Evolutionary conservation across 148 eudicot species (phyloP).

Genomic region (Arctostaphylos glauca): DNA sequence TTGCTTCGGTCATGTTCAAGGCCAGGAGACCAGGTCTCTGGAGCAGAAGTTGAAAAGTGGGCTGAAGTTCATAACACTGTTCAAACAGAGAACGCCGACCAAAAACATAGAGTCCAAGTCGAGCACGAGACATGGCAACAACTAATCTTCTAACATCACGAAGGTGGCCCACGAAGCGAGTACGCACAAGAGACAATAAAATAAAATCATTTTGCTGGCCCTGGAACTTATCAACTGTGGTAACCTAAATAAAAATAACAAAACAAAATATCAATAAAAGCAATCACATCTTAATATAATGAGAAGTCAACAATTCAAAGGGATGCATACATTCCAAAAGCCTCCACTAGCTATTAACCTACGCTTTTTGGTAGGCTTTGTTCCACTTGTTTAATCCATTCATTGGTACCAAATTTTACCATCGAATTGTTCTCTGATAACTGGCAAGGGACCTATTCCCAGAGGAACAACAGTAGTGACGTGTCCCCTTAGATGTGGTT

Average conservation of each 20-base stretch:
- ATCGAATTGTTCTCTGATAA: not conserved
- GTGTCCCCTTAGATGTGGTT: not conserved
- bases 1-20: constrained; percentile 57
- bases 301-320: not conserved
- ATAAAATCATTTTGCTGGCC: constrained; percentile 97
- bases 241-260: constrained; percentile 42
- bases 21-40: constrained; percentile 83
- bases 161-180: constrained; percentile 95
- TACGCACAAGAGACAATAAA: constrained; percentile 85
- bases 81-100: constrained; percentile 90
- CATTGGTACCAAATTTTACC: not conserved
- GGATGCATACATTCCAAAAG: not conserved
- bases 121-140: constrained; percentile 99
- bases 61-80: constrained; percentile 93
- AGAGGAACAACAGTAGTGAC: not conserved
- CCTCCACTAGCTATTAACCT: not conserved
- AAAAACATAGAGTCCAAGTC: constrained; percentile 90
- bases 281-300: not conserved
- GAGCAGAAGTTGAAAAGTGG: constrained; percentile 78
- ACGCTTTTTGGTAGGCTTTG: not conserved
- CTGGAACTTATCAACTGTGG: constrained; percentile 98
- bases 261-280: constrained; percentile 7
- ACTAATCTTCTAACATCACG: constrained; percentile 98
- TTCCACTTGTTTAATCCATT: not conserved
- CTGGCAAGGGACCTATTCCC: not conserved